A percentile compares a stretch with the other conserved stretches of the same genome.
phyloP scores from a whole-genome alignment of 306 rosid species.

The Pachyrhizus erosus region DNA sequence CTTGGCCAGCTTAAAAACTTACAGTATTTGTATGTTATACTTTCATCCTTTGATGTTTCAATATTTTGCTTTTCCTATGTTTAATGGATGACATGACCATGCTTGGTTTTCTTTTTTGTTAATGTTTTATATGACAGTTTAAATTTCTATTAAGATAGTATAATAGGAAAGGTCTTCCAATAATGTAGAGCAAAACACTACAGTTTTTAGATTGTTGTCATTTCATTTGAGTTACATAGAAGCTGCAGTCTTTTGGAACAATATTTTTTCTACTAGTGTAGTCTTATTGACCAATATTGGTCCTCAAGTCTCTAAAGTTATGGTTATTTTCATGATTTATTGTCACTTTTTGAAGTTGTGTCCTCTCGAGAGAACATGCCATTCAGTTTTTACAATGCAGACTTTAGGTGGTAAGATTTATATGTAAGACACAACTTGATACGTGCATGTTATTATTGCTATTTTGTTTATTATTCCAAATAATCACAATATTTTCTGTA shows the following conservation, averaged over 20 bases:
- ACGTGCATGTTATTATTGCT: not conserved
- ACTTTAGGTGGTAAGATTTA: not conserved
- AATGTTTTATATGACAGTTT: not conserved
- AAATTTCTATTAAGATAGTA: not conserved
- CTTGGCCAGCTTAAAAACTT: conserved; percentile 96
- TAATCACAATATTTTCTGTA: not conserved
- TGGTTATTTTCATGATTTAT: not conserved
- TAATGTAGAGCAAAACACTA: not conserved
- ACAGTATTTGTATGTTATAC: conserved; percentile 85
- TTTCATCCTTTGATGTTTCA: conserved; percentile 23
- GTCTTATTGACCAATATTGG: not conserved
- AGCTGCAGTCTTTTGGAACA: not conserved
- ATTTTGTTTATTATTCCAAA: not conserved
- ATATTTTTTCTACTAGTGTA: not conserved
- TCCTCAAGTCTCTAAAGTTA: not conserved
- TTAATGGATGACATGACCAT: not conserved
- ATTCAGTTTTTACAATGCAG: not conserved
- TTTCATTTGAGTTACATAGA: not conserved
- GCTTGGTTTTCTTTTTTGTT: not conserved
- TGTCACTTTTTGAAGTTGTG: not conserved
- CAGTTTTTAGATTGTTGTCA: not conserved
- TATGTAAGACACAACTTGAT: not conserved
- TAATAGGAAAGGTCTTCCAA: not conserved
- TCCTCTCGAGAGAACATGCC: not conserved
- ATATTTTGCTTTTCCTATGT: conserved; percentile 21